Conservation (phyloP, 306 rosid species). For the Citrullus amarus region DNA sequence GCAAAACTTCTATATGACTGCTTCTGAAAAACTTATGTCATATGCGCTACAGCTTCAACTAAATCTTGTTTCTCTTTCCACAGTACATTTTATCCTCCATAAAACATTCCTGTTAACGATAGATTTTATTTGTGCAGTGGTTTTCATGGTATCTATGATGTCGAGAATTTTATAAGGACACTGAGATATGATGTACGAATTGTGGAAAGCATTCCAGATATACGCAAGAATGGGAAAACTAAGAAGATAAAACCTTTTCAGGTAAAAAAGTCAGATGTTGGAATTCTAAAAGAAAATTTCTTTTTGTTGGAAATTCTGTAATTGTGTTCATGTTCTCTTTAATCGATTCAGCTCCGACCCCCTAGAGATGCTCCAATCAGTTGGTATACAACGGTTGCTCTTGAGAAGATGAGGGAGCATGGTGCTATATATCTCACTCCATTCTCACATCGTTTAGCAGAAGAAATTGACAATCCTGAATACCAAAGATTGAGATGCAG, state of each 20-base stretch:
- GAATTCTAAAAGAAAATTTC: slow-evolving; percentile 6
- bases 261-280: slow-evolving; percentile 27
- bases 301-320: slow-evolving; percentile 1
- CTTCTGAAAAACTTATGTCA: neutral
- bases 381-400: slow-evolving; percentile 80
- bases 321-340: slow-evolving; percentile 4
- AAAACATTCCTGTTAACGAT: neutral
- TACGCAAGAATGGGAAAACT: slow-evolving; percentile 54
- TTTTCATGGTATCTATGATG: slow-evolving; percentile 90
- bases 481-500: slow-evolving; percentile 95
- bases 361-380: slow-evolving; percentile 83
- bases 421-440: slow-evolving; percentile 96
- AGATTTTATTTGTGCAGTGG: slow-evolving; percentile 43
- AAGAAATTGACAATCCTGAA: slow-evolving; percentile 85
- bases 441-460: slow-evolving; percentile 94
- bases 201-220: slow-evolving; percentile 81
- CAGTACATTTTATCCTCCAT: neutral
- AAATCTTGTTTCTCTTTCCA: neutral
- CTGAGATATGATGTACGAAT: slow-evolving; percentile 71
- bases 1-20: neutral
- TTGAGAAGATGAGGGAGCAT: slow-evolving; percentile 76
- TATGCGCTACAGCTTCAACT: neutral
- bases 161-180: slow-evolving; percentile 69
- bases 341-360: slow-evolving; percentile 58
- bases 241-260: slow-evolving; percentile 88